These are phyloP conservation scores for Starmerella cellae DNA, from an alignment of 805 yeast species.

Conservation along the genomic window DNA sequence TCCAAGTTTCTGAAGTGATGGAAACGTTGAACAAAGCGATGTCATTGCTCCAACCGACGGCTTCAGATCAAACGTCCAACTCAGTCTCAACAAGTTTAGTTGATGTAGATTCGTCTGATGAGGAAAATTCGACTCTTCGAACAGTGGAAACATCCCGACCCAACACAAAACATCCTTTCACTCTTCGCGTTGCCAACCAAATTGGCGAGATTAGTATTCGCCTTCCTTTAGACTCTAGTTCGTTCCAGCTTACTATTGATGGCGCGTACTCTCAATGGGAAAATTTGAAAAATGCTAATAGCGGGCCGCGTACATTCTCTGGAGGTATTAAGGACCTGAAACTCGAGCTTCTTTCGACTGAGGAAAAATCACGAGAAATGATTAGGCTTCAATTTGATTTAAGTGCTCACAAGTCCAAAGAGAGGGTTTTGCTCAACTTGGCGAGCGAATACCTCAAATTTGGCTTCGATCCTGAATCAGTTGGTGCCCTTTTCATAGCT, in stretches of 20 bases:
- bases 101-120: neutral
- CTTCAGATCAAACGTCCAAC: neutral
- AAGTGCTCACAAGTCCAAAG: constrained; percentile 5
- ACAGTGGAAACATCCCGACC: neutral
- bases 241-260: constrained; percentile 10
- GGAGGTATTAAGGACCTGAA: constrained; percentile 7
- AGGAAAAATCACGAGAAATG: constrained; percentile 8
- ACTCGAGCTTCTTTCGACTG: constrained; percentile 4
- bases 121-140: neutral
- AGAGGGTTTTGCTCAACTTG: constrained; percentile 6
- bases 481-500: constrained; percentile 16
- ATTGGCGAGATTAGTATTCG: constrained; percentile 6
- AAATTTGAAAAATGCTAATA: neutral
- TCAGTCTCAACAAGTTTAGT: neutral
- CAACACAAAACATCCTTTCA: neutral
- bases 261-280: constrained; percentile 2
- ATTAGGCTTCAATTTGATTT: constrained; percentile 8
- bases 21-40: neutral
- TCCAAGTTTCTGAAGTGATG: constrained; percentile 9
- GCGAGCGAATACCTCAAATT: constrained; percentile 15
- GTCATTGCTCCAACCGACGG: neutral
- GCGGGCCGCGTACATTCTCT: constrained; percentile 1
- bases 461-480: constrained; percentile 18
- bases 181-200: constrained; percentile 4
- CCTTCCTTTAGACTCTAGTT: constrained; percentile 16